These are phyloP conservation scores for Trichosporon ovoides DNA, from an alignment of 1,284 basidiomycete species.

Conservation along the genomic window DNA sequence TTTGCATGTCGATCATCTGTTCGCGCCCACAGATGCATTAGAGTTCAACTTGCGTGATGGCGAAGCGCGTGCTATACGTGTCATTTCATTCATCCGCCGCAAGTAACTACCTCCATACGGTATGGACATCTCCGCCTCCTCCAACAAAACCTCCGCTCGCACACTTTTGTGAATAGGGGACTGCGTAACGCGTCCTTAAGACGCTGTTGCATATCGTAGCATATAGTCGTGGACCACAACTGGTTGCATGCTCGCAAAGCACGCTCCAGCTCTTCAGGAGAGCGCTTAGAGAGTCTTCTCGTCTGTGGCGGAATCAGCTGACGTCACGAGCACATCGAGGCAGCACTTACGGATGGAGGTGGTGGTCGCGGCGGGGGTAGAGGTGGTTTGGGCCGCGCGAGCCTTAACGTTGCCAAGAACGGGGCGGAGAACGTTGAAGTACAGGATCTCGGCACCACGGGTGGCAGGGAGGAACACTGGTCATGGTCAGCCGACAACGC, in stretches of 20 bases:
- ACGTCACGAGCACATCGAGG: neutral
- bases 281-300: slow-evolving; percentile 15
- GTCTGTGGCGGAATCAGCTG: slow-evolving; percentile 10
- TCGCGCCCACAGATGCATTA: neutral
- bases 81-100: slow-evolving; percentile 1
- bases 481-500: neutral
- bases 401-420: slow-evolving; percentile 53
- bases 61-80: neutral
- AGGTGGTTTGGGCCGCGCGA: neutral
- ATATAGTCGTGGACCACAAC: slow-evolving; percentile 3
- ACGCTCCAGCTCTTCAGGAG: neutral
- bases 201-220: slow-evolving; percentile 4
- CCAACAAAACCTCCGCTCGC: neutral
- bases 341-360: neutral
- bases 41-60: neutral
- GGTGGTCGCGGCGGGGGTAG: neutral
- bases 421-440: slow-evolving; percentile 64
- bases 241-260: neutral
- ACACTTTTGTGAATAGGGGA: neutral
- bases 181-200: neutral
- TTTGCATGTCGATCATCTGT: too few species aligned
- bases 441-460: slow-evolving; percentile 68
- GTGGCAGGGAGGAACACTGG: slow-evolving; percentile 46
- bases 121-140: slow-evolving; percentile 3
- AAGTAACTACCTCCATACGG: neutral